A percentile compares a stretch with the other conserved stretches of the same genome.
phyloP scores from a whole-genome alignment of 1,284 basidiomycete genomes.

The Ustilago bromivora region DNA sequence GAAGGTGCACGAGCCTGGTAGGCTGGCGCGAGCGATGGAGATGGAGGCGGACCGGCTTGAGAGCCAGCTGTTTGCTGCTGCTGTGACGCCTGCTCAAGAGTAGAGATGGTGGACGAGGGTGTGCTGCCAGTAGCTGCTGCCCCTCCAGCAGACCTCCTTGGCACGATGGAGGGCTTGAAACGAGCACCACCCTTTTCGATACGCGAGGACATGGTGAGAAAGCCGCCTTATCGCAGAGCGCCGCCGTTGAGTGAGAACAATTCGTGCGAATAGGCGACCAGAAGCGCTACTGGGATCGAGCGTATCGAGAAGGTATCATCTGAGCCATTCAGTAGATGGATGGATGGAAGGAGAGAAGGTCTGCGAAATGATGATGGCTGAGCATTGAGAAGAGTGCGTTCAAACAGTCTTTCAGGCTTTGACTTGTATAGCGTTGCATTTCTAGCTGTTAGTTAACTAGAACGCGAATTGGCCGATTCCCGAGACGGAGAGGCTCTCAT shows the following conservation, averaged over 20 bases:
- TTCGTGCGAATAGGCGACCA: background rate
- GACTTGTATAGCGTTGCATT: conserved; percentile 21
- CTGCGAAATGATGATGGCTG: conserved; percentile 8
- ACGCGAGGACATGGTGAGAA: conserved; percentile 44
- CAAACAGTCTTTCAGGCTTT: conserved; percentile 22
- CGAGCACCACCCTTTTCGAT: conserved; percentile 56
- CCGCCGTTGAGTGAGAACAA: background rate
- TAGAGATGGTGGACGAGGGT: conserved; percentile 5
- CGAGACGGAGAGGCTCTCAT: background rate
- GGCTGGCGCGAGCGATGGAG: conserved; percentile 24
- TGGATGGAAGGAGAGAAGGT: conserved; percentile 8
- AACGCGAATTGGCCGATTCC: conserved; percentile 25
- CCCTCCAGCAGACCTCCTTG: conserved; percentile 29
- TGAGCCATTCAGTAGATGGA: background rate
- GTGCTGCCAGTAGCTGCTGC: conserved; percentile 11
- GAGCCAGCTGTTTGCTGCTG: conserved; percentile 14
- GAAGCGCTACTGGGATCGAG: background rate
- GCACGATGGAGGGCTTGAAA: conserved; percentile 55
- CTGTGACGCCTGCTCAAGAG: conserved; percentile 11
- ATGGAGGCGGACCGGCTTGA: conserved; percentile 19
- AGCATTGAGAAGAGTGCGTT: conserved; percentile 6
- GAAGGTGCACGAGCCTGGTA: conserved; percentile 28
- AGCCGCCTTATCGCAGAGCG: background rate
- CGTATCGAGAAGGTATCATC: background rate
- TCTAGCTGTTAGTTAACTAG: conserved; percentile 8